Evolutionary conservation across 2,329 filamentous ascomycete genomes (phyloP), one percentile per base, ranked within the genome.

Genomic region (Nigrograna mackinnonii): DNA sequence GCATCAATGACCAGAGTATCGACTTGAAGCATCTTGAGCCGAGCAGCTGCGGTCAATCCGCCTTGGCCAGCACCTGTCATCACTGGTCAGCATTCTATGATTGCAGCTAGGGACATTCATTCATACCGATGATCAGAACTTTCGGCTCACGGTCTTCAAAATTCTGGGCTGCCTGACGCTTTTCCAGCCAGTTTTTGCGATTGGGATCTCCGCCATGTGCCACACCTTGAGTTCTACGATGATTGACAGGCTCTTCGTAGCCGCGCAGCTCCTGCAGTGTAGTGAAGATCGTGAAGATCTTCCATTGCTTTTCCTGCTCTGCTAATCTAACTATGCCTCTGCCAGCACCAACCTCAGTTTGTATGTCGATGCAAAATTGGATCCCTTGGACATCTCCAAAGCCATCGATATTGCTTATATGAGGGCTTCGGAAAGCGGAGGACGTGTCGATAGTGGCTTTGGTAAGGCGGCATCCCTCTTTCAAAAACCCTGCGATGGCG

Each of bases 61-160:
- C 67, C 67, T 49, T 76, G 74, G 3, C 74, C 74, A 19, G 67
- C 70, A n/a, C n/a, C n/a, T n/a, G n/a, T n/a, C n/a, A n/a, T n/a
- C n/a, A n/a, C n/a, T n/a, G n/a, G n/a, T n/a, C n/a, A n/a, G n/a
- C n/a, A n/a, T n/a, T n/a, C n/a, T n/a, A n/a, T n/a, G n/a, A n/a
- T n/a, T n/a, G n/a, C n/a, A n/a, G n/a, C n/a, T n/a, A n/a, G n/a
- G n/a, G n/a, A n/a, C n/a, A n/a, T n/a, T n/a, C n/a, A n/a, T n/a
- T n/a, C n/a, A n/a, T n/a, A 50, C 47, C 62, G 11, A 66, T 53
- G 34, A 64, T 62, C 33, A 66, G 38, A 4, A 66, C 62, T 6
- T 34, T 59, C 2, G 62, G 62, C 18, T 65, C 58, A 11, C 53
- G 49, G 14, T 47, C 50, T 16, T 50, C 40, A 24, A 55, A 43